phyloP scores from a whole-genome alignment of 2,329 filamentous ascomycete genomes.

The Helicocarpus griseus region DNA sequence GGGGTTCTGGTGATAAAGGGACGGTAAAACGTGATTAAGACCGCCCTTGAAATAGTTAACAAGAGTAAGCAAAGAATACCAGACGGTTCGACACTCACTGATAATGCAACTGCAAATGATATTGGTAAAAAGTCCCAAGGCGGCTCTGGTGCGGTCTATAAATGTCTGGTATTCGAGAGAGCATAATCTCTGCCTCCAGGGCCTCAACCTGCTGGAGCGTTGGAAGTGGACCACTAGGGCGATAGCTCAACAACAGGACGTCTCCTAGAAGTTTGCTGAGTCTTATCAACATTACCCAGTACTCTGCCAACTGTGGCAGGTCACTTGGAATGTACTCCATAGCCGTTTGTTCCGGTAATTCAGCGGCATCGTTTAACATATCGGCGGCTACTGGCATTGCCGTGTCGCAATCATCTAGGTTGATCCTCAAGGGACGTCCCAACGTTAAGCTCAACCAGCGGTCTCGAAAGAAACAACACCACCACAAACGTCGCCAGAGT shows the following conservation, averaged over 20 bases:
- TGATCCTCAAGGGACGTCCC: not conserved
- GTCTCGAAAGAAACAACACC: not conserved
- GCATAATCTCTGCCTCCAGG: not conserved
- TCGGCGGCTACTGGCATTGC: not conserved
- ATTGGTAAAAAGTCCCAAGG: not conserved
- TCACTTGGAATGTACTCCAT: not conserved
- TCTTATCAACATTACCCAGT: not conserved
- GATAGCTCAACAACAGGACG: not conserved
- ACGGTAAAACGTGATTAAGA: not conserved
- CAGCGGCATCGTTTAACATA: not conserved
- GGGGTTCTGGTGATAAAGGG: not conserved
- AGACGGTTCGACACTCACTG: not conserved
- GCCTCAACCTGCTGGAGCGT: not conserved
- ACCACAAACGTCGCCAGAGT: not conserved
- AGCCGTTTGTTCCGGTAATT: not conserved
- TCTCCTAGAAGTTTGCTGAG: not conserved
- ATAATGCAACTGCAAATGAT: not conserved
- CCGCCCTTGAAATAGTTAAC: not conserved
- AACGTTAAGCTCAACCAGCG: not conserved
- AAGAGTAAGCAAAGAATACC: not conserved
- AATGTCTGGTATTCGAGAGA: not conserved
- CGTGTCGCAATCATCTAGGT: not conserved
- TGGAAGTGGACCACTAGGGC: not conserved
- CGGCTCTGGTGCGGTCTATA: not conserved
- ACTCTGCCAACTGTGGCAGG: not conserved